phyloP scores from a whole-genome alignment of 164 flowering plant genomes.

The Paratinospora sagittata region DNA sequence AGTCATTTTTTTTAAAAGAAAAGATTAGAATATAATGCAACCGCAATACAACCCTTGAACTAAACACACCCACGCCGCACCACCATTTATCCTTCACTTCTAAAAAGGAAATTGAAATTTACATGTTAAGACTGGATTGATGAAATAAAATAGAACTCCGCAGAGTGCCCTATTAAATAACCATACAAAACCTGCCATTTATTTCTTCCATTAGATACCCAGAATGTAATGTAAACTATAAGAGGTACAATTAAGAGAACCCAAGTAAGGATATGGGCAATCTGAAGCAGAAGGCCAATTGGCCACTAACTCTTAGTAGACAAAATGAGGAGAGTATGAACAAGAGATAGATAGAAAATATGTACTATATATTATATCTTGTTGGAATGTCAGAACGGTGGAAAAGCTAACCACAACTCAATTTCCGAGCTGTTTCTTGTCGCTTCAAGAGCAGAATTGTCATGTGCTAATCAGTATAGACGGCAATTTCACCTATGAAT shows the following conservation, averaged over 20 bases:
- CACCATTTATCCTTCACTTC: too few relatives aligned
- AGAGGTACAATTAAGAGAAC: neutral
- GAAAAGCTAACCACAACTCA: neutral
- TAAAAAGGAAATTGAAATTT: too few relatives aligned
- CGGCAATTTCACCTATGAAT: neutral
- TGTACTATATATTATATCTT: neutral
- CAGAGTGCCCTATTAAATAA: too few relatives aligned
- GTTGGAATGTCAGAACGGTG: neutral
- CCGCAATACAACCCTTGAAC: too few relatives aligned
- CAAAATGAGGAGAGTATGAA: neutral
- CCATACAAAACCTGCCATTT: neutral
- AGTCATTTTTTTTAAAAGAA: too few relatives aligned
- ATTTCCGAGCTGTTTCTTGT: neutral
- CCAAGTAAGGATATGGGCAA: neutral
- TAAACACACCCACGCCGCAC: too few relatives aligned
- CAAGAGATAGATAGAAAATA: neutral
- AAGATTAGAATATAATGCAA: too few relatives aligned
- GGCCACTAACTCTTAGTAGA: neutral
- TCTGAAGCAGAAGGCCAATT: constrained; percentile 4
- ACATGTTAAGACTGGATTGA: too few relatives aligned
- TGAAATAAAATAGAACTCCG: too few relatives aligned
- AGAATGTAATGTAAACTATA: neutral
- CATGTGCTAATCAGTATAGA: neutral
- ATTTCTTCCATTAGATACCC: constrained; percentile 1
- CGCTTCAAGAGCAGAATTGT: neutral